Conservation (phyloP, 2,329 filamentous ascomycete genomes). For the Neofusicoccum umdonicola region DNA sequence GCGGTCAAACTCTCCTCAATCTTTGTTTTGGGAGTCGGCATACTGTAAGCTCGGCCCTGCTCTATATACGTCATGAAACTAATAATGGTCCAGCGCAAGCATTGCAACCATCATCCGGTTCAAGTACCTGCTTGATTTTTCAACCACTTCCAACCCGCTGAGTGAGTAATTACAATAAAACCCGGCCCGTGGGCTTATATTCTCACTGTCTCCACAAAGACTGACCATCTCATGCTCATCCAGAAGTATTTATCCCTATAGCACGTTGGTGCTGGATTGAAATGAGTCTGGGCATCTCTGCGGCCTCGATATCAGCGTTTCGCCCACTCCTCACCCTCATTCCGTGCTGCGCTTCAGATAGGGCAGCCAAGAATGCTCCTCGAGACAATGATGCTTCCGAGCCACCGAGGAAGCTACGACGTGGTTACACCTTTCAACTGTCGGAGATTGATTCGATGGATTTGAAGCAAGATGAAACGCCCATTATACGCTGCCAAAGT, state of each 20-base stretch:
- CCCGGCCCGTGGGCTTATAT: not conserved
- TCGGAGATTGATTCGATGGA: not conserved
- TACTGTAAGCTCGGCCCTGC: not conserved
- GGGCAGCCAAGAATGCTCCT: no score
- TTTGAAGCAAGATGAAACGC: not conserved
- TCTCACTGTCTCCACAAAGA: not conserved
- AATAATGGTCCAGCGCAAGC: not conserved
- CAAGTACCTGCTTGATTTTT: not conserved
- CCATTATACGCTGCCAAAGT: not conserved
- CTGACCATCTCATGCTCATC: no score
- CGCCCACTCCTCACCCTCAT: not conserved
- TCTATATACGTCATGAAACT: not conserved
- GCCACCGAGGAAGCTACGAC: not conserved
- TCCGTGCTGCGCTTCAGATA: not conserved
- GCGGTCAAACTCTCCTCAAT: slow-evolving; percentile 2
- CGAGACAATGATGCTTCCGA: not conserved
- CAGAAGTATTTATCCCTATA: not conserved
- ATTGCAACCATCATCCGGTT: slow-evolving; percentile 3
- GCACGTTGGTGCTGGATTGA: not conserved
- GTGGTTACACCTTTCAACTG: not conserved
- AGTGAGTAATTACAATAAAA: not conserved
- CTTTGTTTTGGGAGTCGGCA: not conserved
- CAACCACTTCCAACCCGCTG: not conserved
- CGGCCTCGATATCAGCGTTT: not conserved
- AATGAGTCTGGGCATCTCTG: not conserved